These are phyloP conservation scores for Camelina neglecta DNA, from an alignment of 345 rosid species.

Conservation along the genomic window DNA sequence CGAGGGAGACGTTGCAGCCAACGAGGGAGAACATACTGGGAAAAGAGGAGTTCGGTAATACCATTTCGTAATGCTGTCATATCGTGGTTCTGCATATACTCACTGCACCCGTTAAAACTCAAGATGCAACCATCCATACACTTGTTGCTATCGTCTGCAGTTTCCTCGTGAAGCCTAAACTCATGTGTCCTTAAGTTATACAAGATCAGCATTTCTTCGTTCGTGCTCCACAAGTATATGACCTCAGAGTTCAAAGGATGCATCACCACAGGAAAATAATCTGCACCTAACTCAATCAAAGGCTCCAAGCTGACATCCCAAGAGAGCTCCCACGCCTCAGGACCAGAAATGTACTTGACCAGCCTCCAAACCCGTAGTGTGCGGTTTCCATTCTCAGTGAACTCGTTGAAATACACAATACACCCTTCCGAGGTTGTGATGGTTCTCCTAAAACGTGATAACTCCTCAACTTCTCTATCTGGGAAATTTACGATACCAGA, in stretches of 20 bases:
- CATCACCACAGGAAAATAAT: conserved; percentile 23
- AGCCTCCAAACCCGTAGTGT: conserved; percentile 33
- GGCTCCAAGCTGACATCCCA: conserved; percentile 14
- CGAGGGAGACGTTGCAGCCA: conserved; percentile 35
- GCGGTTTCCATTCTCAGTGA: neutral
- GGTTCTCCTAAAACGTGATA: conserved; percentile 7
- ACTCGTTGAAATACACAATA: conserved; percentile 34
- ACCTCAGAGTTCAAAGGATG: conserved; percentile 23
- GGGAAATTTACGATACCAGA: conserved; percentile 16
- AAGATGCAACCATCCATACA: conserved; percentile 33
- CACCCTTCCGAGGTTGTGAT: conserved; percentile 21
- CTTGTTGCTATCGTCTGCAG: neutral
- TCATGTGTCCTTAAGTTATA: conserved; percentile 29
- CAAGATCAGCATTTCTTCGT: neutral
- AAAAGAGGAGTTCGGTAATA: neutral
- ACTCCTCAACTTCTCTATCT: neutral
- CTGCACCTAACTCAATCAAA: neutral
- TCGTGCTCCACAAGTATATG: conserved; percentile 33
- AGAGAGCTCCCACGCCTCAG: conserved; percentile 28
- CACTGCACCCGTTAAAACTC: conserved; percentile 20
- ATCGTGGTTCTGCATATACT: neutral
- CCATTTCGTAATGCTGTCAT: no score
- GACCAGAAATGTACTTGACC: neutral
- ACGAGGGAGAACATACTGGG: conserved; percentile 33
- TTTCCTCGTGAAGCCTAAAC: conserved; percentile 21